These are phyloP conservation scores for Chaetomium sp. DNA, from an alignment of 2,329 filamentous ascomycete species.

Conservation along the genomic window DNA sequence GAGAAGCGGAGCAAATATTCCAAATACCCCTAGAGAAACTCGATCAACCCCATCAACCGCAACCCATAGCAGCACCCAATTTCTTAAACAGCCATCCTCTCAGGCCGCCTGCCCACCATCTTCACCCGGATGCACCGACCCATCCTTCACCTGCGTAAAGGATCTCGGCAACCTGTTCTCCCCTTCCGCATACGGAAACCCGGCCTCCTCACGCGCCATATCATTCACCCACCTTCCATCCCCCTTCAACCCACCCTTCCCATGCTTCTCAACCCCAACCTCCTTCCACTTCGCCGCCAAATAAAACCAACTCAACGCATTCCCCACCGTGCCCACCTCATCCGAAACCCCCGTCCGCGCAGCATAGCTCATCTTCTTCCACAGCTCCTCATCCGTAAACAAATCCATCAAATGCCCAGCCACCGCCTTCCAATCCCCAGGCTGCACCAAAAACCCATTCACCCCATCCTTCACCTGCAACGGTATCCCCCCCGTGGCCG, in stretches of 20 bases:
- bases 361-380: slow-evolving; percentile 58
- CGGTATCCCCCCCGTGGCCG: slow-evolving; percentile 70
- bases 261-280: slow-evolving; percentile 39
- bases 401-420: slow-evolving; percentile 60
- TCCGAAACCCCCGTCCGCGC: slow-evolving; percentile 65
- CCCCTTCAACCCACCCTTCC: slow-evolving; percentile 44
- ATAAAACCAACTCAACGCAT: slow-evolving; percentile 70
- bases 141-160: slow-evolving; percentile 31
- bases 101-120: not conserved
- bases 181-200: slow-evolving; percentile 47
- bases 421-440: slow-evolving; percentile 63
- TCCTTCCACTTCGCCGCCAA: slow-evolving; percentile 62
- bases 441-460: slow-evolving; percentile 67
- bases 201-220: slow-evolving; percentile 61
- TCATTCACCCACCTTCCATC: slow-evolving; percentile 66
- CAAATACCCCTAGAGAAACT: too few relatives aligned
- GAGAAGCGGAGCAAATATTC: too few relatives aligned
- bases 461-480: slow-evolving; percentile 66
- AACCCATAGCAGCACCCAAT: not conserved
- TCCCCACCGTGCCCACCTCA: slow-evolving; percentile 75
- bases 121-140: slow-evolving; percentile 17
- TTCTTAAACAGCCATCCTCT: not conserved
- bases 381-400: slow-evolving; percentile 58
- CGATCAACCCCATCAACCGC: not conserved
- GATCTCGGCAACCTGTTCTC: slow-evolving; percentile 55